Evolutionary conservation across 176 grass and related monocot genomes (phyloP).

Genomic region (Thinopyrum elongatum): DNA sequence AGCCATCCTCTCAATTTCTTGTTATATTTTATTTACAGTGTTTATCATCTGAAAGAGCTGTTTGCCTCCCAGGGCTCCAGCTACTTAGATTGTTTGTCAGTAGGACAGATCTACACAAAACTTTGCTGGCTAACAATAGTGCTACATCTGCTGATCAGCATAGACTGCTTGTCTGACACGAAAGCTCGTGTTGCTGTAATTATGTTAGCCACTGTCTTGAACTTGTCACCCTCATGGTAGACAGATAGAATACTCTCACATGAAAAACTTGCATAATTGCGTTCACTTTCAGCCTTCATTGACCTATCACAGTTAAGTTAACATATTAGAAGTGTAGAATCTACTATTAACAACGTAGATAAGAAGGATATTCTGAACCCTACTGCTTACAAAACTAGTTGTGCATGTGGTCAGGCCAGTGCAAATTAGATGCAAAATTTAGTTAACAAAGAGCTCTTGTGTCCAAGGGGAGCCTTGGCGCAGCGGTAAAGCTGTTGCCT

Average conservation of each 20-base stretch:
- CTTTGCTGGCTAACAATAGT: conserved; percentile 5
- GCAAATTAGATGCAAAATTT: conserved; percentile 2
- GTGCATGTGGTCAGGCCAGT: not conserved
- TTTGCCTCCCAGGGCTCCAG: not conserved
- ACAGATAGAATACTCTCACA: not conserved
- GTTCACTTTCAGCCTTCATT: not conserved
- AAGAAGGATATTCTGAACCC: not conserved
- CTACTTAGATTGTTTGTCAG: not conserved
- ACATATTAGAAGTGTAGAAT: not conserved
- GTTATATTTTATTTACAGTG: not conserved
- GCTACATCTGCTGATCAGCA: not conserved
- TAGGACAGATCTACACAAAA: not conserved
- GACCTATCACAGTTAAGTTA: not conserved
- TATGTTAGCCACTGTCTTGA: not conserved
- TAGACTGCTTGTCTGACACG: not conserved
- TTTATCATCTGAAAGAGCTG: conserved; percentile 12
- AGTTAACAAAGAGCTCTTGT: conserved; percentile 6
- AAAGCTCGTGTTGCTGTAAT: not conserved
- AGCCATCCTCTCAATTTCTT: not conserved
- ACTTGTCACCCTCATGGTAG: not conserved
- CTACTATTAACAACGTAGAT: not conserved
- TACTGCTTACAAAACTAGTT: conserved; percentile 11
- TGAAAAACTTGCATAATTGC: not conserved
- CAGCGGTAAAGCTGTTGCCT: too few species aligned
- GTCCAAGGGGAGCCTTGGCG: not conserved